These are phyloP conservation scores for Parathielavia appendiculata DNA, from an alignment of 495 filamentous ascomycete genomes.

Conservation along the genomic window DNA sequence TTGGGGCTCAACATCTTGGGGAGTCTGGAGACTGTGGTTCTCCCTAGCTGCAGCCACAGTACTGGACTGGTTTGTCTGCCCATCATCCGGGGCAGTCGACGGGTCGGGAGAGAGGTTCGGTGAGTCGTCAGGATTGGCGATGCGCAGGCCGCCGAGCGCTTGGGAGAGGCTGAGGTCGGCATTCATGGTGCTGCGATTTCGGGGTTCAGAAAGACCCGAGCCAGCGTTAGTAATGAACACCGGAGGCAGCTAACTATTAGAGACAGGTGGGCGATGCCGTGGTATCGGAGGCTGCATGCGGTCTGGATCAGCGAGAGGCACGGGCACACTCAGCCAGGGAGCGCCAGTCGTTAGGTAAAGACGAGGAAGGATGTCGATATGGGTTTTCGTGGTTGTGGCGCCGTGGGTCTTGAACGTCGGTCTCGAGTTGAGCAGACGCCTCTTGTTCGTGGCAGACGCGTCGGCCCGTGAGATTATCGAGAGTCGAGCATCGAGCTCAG, in stretches of 20 bases:
- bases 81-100: conserved; percentile 29
- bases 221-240: conserved; percentile 13
- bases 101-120: conserved; percentile 50
- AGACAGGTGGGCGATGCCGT: neutral
- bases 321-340: neutral
- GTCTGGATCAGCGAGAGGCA: conserved; percentile 2
- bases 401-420: conserved; percentile 1
- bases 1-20: conserved; percentile 14
- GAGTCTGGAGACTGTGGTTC: neutral
- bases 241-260: neutral
- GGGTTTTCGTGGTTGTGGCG: neutral
- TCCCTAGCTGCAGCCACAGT: conserved; percentile 10
- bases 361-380: neutral
- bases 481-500: conserved; percentile 17
- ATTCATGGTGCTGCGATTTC: conserved; percentile 57
- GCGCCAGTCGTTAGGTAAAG: conserved; percentile 15
- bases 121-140: conserved; percentile 92
- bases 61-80: conserved; percentile 10
- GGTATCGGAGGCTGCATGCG: conserved; percentile 1
- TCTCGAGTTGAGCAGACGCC: conserved; percentile 15
- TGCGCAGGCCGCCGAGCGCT: conserved; percentile 88
- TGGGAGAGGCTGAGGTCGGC: conserved; percentile 89
- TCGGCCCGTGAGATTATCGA: conserved; percentile 16
- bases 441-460: conserved; percentile 10
- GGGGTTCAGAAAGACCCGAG: conserved; percentile 3